Percentiles rank a stretch among this genome's conserved stretches.
Evolutionary conservation across 768 basidiomycete genomes (phyloP).

Genomic region (Dictyophora rubrovolvata): DNA sequence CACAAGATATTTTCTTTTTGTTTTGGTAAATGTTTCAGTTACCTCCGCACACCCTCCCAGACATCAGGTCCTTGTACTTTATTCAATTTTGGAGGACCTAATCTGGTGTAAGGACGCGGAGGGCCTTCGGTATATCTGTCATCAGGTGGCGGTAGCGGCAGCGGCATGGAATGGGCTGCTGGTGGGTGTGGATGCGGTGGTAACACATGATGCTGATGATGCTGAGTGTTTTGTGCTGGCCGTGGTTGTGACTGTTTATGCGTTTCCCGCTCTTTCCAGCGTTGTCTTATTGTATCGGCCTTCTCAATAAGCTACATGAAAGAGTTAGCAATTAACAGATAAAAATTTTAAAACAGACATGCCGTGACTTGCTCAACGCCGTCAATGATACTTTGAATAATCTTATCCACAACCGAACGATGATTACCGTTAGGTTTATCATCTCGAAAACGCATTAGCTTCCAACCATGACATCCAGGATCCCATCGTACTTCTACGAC

Average conservation of each 20-base stretch:
- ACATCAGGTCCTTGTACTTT: conserved; percentile 7
- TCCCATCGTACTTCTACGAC: conserved; percentile 96
- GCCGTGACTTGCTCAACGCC: conserved; percentile 88
- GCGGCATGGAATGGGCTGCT: background rate
- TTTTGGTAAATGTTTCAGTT: background rate
- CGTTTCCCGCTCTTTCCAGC: conserved; percentile 56
- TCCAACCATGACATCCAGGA: conserved; percentile 51
- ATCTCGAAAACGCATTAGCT: conserved; percentile 86
- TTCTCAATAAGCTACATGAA: conserved; percentile 52
- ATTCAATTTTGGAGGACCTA: background rate
- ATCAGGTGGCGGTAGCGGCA: background rate
- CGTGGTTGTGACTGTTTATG: conserved; percentile 18
- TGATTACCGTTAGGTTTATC: conserved; percentile 95
- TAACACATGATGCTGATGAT: conserved; percentile 22
- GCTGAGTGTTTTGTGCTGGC: conserved; percentile 11
- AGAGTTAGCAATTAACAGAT: background rate
- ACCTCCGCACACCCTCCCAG: background rate
- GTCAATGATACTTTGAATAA: conserved; percentile 85
- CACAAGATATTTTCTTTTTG: no score
- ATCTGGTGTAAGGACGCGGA: background rate
- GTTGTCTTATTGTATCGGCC: conserved; percentile 50
- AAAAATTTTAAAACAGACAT: conserved; percentile 19
- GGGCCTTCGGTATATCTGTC: background rate
- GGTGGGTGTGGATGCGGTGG: conserved; percentile 31
- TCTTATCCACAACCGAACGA: conserved; percentile 70